A percentile compares a stretch with the other conserved stretches of the same genome.
These are phyloP conservation scores for Sporothrix humicola DNA, from an alignment of 2,329 filamentous ascomycete species.

Conservation along the genomic window DNA sequence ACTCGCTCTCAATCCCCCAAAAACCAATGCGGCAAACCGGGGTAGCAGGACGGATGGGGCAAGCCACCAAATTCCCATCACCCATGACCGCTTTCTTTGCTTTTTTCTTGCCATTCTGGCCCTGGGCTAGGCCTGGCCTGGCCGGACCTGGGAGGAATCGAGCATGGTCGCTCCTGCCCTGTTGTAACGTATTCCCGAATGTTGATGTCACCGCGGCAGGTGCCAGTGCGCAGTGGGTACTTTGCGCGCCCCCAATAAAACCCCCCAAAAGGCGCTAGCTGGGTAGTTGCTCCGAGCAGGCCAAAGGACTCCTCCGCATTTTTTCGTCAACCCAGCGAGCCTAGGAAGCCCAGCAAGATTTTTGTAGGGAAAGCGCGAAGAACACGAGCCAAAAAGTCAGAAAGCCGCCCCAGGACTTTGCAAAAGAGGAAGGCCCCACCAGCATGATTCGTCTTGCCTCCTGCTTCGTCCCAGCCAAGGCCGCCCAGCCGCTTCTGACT, in stretches of 20 bases:
- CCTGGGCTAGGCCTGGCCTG: neutral
- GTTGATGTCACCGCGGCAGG: constrained; percentile 28
- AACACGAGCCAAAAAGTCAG: constrained; percentile 4
- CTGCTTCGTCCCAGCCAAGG: constrained; percentile 19
- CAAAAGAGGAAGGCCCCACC: constrained; percentile 10
- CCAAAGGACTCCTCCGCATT: constrained; percentile 28
- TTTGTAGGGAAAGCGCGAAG: constrained; percentile 24
- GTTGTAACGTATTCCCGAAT: constrained; percentile 17
- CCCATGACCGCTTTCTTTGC: constrained; percentile 16
- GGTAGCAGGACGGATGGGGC: neutral
- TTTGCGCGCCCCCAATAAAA: neutral
- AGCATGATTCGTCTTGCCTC: constrained; percentile 24
- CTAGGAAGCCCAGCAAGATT: neutral
- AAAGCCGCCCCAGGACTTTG: neutral
- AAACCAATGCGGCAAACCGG: constrained; percentile 1
- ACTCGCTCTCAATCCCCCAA: neutral
- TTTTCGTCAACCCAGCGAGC: constrained; percentile 11
- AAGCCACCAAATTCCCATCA: constrained; percentile 10
- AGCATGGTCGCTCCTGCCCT: neutral
- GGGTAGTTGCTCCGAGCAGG: neutral
- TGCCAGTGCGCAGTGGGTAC: constrained; percentile 21
- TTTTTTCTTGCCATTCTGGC: neutral
- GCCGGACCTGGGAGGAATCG: constrained; percentile 12
- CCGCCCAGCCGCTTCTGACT: constrained; percentile 13
- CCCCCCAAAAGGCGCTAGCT: constrained; percentile 4